A percentile compares a stretch with the other conserved stretches of the same genome.
These are phyloP conservation scores for Bolboschoenoplectus hybrid DNA, from an alignment of 202 grass and related monocot species.

Conservation along the genomic window DNA sequence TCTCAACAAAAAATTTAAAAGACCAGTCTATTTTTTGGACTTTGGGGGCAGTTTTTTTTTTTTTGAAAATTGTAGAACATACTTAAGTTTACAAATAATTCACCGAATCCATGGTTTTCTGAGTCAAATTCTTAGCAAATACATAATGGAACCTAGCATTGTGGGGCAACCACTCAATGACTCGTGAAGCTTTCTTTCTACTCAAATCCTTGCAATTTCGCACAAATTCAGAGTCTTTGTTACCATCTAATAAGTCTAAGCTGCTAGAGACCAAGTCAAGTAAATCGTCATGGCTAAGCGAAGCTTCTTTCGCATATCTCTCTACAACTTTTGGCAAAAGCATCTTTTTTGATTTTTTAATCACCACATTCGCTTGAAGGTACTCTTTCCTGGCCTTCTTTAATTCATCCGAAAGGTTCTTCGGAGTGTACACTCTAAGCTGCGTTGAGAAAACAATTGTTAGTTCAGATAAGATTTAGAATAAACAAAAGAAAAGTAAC, in stretches of 20 bases:
- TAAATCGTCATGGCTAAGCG: slow-evolving; percentile 53
- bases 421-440: slow-evolving; percentile 80
- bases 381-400: slow-evolving; percentile 84
- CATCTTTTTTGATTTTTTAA: slow-evolving; percentile 65
- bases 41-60: not conserved
- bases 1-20: too few species aligned
- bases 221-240: slow-evolving; percentile 43
- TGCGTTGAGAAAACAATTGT: slow-evolving; percentile 33
- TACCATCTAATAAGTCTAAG: slow-evolving; percentile 34
- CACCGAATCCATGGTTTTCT: slow-evolving; percentile 40
- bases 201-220: slow-evolving; percentile 42
- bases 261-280: slow-evolving; percentile 56
- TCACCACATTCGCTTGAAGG: slow-evolving; percentile 61
- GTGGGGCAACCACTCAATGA: slow-evolving; percentile 84
- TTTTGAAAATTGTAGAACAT: not conserved
- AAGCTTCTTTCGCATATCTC: slow-evolving; percentile 69
- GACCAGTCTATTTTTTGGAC: not conserved
- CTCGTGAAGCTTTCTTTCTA: slow-evolving; percentile 65
- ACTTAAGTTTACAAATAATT: not conserved
- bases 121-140: slow-evolving; percentile 55
- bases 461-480: not conserved
- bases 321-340: slow-evolving; percentile 69
- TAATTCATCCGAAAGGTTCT: slow-evolving; percentile 71
- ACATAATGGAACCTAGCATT: slow-evolving; percentile 72
- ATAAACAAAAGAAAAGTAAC: not conserved